A percentile compares a stretch with the other conserved stretches of the same genome.
Conservation (phyloP, 768 basidiomycete genomes). For the Trametes meyenii region DNA sequence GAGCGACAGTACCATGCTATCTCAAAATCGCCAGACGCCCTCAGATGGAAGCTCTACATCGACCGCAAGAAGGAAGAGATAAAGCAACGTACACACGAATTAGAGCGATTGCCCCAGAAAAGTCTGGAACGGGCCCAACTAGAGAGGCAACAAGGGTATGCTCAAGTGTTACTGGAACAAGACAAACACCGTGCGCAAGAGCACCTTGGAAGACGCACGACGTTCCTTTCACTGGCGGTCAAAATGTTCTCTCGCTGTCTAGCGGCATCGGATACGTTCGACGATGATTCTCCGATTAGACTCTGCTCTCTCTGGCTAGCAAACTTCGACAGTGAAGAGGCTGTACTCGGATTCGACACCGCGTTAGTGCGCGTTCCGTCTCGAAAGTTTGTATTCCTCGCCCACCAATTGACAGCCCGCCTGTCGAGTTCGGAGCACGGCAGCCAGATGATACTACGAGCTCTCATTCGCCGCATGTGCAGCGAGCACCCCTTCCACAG, state of each 20-base stretch:
- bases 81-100: conserved; percentile 46
- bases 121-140: conserved; percentile 34
- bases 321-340: conserved; percentile 66
- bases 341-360: conserved; percentile 42
- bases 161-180: conserved; percentile 51
- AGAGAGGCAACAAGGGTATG: conserved; percentile 39
- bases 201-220: conserved; percentile 47
- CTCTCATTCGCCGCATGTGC: conserved; percentile 74
- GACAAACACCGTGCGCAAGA: conserved; percentile 52
- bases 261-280: conserved; percentile 65
- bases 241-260: conserved; percentile 86
- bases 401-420: conserved; percentile 93
- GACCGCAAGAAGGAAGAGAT: conserved; percentile 77
- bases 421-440: conserved; percentile 50
- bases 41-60: conserved; percentile 70
- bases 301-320: conserved; percentile 92
- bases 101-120: conserved; percentile 30
- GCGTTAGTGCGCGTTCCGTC: conserved; percentile 72
- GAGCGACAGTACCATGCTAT: conserved; percentile 83
- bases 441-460: conserved; percentile 62
- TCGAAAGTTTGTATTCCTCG: conserved; percentile 86
- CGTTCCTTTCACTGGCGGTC: conserved; percentile 75
- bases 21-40: conserved; percentile 65
- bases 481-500: conserved; percentile 93
- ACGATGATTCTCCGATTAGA: conserved; percentile 78